Evolutionary conservation across 768 basidiomycete species (phyloP), one percentile per base, ranked within the genome.

Genomic region (Tulasnella calospora): DNA sequence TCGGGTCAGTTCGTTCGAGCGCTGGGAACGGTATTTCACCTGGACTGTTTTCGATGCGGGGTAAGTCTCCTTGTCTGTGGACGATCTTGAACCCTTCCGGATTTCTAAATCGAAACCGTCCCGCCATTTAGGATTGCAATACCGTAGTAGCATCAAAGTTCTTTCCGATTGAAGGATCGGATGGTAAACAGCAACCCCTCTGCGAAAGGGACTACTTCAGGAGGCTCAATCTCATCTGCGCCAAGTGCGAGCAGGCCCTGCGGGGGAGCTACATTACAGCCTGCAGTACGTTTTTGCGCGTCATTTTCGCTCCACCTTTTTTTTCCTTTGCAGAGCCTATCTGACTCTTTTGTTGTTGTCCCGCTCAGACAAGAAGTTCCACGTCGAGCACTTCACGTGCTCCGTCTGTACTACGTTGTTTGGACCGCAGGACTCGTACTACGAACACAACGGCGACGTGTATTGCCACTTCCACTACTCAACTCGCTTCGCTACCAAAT

Each of bases 401-500:
- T 97, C 96, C 7, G 91, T 96, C 78, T 99, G 98, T 85, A 89
- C 97, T 71, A 96, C 93, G 19, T 89, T 98, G 55, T 99, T 99
- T 83, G 98, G 98, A 8, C 96, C 97, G 5, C 94, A 97, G 83
- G 98, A 99, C 85, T 98, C 96, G 74, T 99, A 99, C 86, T 99
- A 99, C 84, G 98, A 99, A 84, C 98, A 99, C 83, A 94, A 94
- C 81, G 94, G 93, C n/a, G 92, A 96, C 83, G 98, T 99, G 35
- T 99, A 93, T 84, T 99, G 98, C 83, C 98, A 99, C 85, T 99
- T 94, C 86, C 98, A 99, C 86, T 99, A 99, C 85, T 98, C 96
- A 41, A 99, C 96, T 15, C 92, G 96, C 77, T 99, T 99, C 84
- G 98, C 98, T 0, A 97, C 96, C 71, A 99, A 99, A 84, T 99